A percentile compares a stretch with the other conserved stretches of the same genome.
Evolutionary conservation across 805 yeast genomes (phyloP).

Genomic region (Maudiozyma pseudohumilis): DNA sequence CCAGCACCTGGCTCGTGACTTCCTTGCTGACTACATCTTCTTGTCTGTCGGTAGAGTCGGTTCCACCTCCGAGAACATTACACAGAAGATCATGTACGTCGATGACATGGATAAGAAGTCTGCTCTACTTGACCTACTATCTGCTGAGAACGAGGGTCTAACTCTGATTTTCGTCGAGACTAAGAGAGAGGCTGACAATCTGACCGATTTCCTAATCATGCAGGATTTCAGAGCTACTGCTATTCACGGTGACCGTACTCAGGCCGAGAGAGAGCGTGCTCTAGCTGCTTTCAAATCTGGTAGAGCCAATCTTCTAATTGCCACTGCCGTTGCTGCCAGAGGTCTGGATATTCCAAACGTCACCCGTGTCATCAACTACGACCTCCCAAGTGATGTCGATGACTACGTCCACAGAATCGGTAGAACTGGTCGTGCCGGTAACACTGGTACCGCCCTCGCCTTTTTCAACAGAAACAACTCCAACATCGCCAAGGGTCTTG

Average conservation of each 20-base stretch:
- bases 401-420: slow-evolving; percentile 99
- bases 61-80: slow-evolving; percentile 96
- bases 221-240: slow-evolving; percentile 95
- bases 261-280: slow-evolving; percentile 95
- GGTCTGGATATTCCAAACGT: slow-evolving; percentile 99
- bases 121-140: slow-evolving; percentile 76
- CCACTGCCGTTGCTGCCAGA: slow-evolving; percentile 99
- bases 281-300: slow-evolving; percentile 89
- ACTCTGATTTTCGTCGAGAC: slow-evolving; percentile 96
- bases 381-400: slow-evolving; percentile 92
- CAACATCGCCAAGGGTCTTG: slow-evolving; percentile 77
- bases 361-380: slow-evolving; percentile 94
- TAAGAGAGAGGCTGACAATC: slow-evolving; percentile 94
- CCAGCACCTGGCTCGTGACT: slow-evolving; percentile 94
- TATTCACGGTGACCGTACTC: slow-evolving; percentile 98
- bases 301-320: slow-evolving; percentile 86
- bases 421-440: slow-evolving; percentile 99
- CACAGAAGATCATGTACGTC: slow-evolving; percentile 86
- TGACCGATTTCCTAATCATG: slow-evolving; percentile 82
- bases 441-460: slow-evolving; percentile 96
- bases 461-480: slow-evolving; percentile 94
- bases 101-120: slow-evolving; percentile 90
- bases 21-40: slow-evolving; percentile 90
- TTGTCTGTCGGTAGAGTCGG: slow-evolving; percentile 98
- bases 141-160: slow-evolving; percentile 71